Evolutionary conservation across 192 early-diverging fungal genomes (phyloP).

Genomic region (Haplosporangium gracile): DNA sequence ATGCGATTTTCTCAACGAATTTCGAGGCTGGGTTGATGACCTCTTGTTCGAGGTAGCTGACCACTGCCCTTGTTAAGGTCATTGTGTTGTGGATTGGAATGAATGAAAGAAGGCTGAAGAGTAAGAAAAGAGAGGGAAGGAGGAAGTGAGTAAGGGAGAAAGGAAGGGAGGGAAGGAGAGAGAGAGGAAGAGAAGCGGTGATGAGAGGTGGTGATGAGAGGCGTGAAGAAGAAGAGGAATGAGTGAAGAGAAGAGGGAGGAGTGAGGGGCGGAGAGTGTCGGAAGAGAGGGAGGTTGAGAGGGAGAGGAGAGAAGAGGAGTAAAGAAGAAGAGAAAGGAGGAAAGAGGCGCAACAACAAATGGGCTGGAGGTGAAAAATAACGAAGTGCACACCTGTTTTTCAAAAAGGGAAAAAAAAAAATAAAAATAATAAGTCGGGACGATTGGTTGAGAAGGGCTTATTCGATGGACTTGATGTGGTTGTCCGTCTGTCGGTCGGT

Average conservation of each 20-base stretch:
- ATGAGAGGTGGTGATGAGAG: background rate
- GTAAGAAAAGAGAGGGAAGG: background rate
- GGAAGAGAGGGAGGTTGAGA: background rate
- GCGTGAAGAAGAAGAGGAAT: background rate
- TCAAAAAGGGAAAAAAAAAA: no score
- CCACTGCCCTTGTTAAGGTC: slow-evolving; percentile 27
- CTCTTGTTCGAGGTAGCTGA: slow-evolving; percentile 34
- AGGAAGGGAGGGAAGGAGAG: background rate
- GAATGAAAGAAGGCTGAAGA: background rate
- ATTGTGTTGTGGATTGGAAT: background rate
- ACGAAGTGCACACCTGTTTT: background rate
- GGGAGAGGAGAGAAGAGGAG: background rate
- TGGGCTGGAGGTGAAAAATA: background rate
- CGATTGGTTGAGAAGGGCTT: no score
- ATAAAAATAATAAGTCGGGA: no score
- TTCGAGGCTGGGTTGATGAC: slow-evolving; percentile 43
- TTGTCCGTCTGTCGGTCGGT: no score
- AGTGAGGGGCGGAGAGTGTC: background rate
- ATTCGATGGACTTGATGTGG: no score
- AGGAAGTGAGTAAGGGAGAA: background rate
- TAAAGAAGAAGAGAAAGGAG: background rate
- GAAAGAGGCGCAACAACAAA: background rate
- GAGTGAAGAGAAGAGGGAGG: background rate
- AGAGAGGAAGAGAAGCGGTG: background rate
- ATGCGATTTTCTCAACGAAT: slow-evolving; percentile 43